These are phyloP conservation scores for Cajanus cajan DNA, from an alignment of 306 rosid genomes.

Conservation along the genomic window DNA sequence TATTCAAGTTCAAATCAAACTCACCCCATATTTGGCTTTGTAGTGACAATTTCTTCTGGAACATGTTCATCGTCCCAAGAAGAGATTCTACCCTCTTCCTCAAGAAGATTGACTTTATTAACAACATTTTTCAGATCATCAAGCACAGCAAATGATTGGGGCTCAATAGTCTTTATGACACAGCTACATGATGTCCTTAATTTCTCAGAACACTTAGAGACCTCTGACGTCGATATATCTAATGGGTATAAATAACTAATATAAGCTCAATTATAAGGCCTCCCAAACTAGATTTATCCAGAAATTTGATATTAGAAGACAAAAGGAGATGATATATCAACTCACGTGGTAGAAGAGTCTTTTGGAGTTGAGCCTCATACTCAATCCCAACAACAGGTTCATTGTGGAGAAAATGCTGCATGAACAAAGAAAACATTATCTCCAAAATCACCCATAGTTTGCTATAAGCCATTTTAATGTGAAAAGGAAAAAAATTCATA, in stretches of 20 bases:
- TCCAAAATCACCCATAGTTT: slow-evolving; percentile 10
- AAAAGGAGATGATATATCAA: slow-evolving; percentile 26
- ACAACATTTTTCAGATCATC: slow-evolving; percentile 83
- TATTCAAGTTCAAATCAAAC: slow-evolving; percentile 23
- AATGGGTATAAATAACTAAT: slow-evolving; percentile 18
- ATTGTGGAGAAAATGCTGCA: slow-evolving; percentile 85
- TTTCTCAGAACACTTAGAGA: slow-evolving; percentile 77
- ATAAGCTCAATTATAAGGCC: slow-evolving; percentile 32
- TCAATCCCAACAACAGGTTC: slow-evolving; percentile 94
- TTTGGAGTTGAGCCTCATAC: slow-evolving; percentile 96
- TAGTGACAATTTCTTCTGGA: slow-evolving; percentile 86
- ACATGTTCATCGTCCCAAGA: slow-evolving; percentile 86
- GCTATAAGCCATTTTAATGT: slow-evolving; percentile 10
- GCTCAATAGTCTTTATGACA: slow-evolving; percentile 96
- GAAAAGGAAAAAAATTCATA: slow-evolving; percentile 1
- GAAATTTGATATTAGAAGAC: slow-evolving; percentile 13
- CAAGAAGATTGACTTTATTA: slow-evolving; percentile 56
- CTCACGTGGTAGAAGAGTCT: slow-evolving; percentile 94
- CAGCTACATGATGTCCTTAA: slow-evolving; percentile 71
- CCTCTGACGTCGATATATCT: slow-evolving; percentile 75
- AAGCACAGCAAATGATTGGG: slow-evolving; percentile 64
- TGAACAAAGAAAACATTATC: slow-evolving; percentile 32
- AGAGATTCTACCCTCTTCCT: slow-evolving; percentile 65
- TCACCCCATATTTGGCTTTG: slow-evolving; percentile 86
- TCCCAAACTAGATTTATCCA: slow-evolving; percentile 7